A percentile compares a stretch with the other conserved stretches of the same genome.
Conservation (phyloP, 2,329 filamentous ascomycete genomes). For the Diaporthe capsici region DNA sequence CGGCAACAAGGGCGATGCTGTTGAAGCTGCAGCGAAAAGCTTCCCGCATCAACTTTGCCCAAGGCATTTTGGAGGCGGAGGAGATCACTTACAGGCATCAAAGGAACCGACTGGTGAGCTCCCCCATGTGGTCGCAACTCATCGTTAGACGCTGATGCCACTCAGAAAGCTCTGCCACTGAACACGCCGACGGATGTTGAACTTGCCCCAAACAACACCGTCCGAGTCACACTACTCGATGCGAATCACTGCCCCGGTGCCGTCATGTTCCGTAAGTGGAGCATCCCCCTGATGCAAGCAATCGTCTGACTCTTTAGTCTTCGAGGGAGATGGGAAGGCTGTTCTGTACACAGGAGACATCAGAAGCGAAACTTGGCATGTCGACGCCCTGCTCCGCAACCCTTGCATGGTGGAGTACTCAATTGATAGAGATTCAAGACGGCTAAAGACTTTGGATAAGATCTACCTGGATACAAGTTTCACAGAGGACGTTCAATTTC, state of each 20-base stretch:
- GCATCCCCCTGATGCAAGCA: rapidly evolving
- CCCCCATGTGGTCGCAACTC: background rate
- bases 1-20: constrained; percentile 84
- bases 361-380: constrained; percentile 88
- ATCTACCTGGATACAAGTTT: constrained; percentile 94
- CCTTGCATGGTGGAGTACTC: constrained; percentile 83
- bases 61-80: constrained; percentile 81
- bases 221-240: constrained; percentile 88
- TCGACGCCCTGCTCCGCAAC: constrained; percentile 79
- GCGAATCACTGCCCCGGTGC: constrained; percentile 93
- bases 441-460: constrained; percentile 76
- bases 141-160: constrained; percentile 17
- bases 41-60: constrained; percentile 85
- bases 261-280: constrained; percentile 82
- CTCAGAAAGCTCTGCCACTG: constrained; percentile 82
- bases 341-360: constrained; percentile 93
- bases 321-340: constrained; percentile 80
- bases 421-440: constrained; percentile 33
- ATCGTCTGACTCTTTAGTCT: constrained; percentile 61
- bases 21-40: constrained; percentile 84
- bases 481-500: constrained; percentile 60
- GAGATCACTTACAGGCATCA: constrained; percentile 84
- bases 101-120: constrained; percentile 72
- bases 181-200: constrained; percentile 85
- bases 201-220: constrained; percentile 74